A percentile compares a stretch with the other conserved stretches of the same genome.
phyloP scores from a whole-genome alignment of 768 basidiomycete species.

The Lepiota subincarnata region DNA sequence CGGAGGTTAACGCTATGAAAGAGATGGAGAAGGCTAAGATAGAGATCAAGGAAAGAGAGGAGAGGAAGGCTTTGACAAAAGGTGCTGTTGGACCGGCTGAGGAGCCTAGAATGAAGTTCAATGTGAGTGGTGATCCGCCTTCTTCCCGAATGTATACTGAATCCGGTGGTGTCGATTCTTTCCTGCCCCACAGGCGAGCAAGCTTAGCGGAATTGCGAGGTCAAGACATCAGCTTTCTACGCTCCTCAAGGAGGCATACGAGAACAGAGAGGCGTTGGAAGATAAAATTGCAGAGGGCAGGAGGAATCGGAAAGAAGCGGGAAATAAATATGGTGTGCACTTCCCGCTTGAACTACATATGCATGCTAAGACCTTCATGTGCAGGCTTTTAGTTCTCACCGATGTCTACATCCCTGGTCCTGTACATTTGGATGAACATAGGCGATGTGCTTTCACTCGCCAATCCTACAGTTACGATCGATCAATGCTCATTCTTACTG shows the following conservation, averaged over 20 bases:
- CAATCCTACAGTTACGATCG: too few relatives aligned
- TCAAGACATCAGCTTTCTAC: constrained; percentile 78
- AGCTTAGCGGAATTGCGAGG: constrained; percentile 63
- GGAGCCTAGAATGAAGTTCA: constrained; percentile 81
- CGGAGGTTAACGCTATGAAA: constrained; percentile 61
- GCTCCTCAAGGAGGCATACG: constrained; percentile 75
- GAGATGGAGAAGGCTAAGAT: constrained; percentile 77
- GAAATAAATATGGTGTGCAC: constrained; percentile 81
- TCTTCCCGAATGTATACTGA: background rate
- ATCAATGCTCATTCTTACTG: too few relatives aligned
- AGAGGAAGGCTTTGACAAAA: constrained; percentile 68
- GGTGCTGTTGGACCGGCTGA: constrained; percentile 54
- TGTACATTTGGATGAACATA: too few relatives aligned
- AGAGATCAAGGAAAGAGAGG: constrained; percentile 73
- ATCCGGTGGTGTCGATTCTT: background rate
- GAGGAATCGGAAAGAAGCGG: constrained; percentile 83
- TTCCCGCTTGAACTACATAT: background rate
- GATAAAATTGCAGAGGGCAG: constrained; percentile 81
- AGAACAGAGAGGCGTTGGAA: constrained; percentile 79
- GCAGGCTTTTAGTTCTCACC: constrained; percentile 35
- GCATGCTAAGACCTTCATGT: background rate
- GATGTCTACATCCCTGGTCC: background rate
- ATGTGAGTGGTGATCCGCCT: constrained; percentile 38
- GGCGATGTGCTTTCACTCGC: too few relatives aligned
- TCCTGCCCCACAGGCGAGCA: constrained; percentile 50